Evolutionary conservation across 257 asterid genomes (phyloP).

Genomic region (Coffea canephora): DNA sequence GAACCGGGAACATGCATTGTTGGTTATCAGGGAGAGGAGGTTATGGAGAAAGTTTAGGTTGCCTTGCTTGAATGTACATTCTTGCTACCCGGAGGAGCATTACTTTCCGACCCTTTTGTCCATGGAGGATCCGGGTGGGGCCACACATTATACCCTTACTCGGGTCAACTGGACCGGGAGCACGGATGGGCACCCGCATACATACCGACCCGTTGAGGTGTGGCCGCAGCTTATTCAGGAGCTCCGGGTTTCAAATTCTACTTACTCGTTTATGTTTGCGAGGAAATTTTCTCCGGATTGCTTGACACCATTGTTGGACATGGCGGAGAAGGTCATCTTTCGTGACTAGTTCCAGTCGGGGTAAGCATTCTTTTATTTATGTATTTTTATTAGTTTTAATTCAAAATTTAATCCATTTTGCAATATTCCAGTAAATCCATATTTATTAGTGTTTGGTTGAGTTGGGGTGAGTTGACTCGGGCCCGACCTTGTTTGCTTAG

Average conservation of each 20-base stretch:
- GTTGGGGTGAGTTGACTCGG: not conserved
- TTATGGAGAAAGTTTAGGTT: conserved; percentile 81
- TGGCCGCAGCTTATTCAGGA: conserved; percentile 54
- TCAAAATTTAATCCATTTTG: not conserved
- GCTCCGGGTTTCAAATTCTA: conserved; percentile 69
- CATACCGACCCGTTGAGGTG: conserved; percentile 67
- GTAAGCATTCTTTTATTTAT: conserved; percentile 28
- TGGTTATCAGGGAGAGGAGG: conserved; percentile 74
- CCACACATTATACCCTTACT: conserved; percentile 62
- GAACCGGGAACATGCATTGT: conserved; percentile 57
- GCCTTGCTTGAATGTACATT: conserved; percentile 65
- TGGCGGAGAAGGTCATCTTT: conserved; percentile 61
- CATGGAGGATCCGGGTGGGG: conserved; percentile 67
- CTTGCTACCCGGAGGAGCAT: conserved; percentile 91
- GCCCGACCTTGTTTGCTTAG: not conserved
- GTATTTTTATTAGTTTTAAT: not conserved
- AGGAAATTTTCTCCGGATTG: conserved; percentile 82
- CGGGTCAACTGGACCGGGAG: conserved; percentile 84
- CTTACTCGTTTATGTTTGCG: conserved; percentile 62
- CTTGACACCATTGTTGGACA: conserved; percentile 66
- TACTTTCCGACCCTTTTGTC: conserved; percentile 83
- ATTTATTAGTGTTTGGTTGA: not conserved
- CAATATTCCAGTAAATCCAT: not conserved
- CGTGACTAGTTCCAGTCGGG: conserved; percentile 39
- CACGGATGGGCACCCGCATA: conserved; percentile 82